A percentile compares a stretch with the other conserved stretches of the same genome.
These are phyloP conservation scores for Carallia pectinifolia DNA, from an alignment of 345 rosid genomes.

Conservation along the genomic window DNA sequence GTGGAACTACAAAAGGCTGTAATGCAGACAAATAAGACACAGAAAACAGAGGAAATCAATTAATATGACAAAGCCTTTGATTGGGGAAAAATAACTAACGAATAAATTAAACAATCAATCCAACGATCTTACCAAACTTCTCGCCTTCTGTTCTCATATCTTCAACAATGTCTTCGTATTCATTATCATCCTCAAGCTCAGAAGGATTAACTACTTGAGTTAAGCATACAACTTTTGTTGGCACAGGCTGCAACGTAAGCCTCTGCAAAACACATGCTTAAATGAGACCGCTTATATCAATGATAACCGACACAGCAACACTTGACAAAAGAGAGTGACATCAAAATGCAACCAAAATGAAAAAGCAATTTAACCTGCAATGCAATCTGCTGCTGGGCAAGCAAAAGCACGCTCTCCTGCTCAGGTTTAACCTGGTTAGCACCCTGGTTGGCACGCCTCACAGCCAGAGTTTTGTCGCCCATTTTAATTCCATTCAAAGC, in stretches of 20 bases:
- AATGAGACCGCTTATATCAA: not conserved
- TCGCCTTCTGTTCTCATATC: slow-evolving; percentile 91
- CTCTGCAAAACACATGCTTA: slow-evolving; percentile 42
- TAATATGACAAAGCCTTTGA: slow-evolving; percentile 5
- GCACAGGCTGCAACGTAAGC: slow-evolving; percentile 67
- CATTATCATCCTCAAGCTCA: slow-evolving; percentile 79
- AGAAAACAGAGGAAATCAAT: slow-evolving; percentile 45
- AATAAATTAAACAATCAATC: not conserved
- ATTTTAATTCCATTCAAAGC: slow-evolving; percentile 95
- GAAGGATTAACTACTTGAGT: slow-evolving; percentile 78
- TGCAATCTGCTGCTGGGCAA: slow-evolving; percentile 96
- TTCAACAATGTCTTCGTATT: slow-evolving; percentile 84
- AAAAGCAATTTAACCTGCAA: slow-evolving; percentile 57
- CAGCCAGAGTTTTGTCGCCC: slow-evolving; percentile 97
- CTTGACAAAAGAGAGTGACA: not conserved
- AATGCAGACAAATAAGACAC: slow-evolving; percentile 70
- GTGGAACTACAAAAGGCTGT: slow-evolving; percentile 65
- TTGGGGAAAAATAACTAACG: too few relatives aligned
- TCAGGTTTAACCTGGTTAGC: slow-evolving; percentile 87
- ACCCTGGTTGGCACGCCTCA: slow-evolving; percentile 92
- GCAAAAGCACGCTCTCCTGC: slow-evolving; percentile 80
- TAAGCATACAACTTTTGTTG: slow-evolving; percentile 82
- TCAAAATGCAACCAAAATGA: not conserved
- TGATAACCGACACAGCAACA: not conserved
- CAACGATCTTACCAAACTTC: slow-evolving; percentile 64